Conservation (phyloP, 805 yeast species). For the Candida pini region DNA sequence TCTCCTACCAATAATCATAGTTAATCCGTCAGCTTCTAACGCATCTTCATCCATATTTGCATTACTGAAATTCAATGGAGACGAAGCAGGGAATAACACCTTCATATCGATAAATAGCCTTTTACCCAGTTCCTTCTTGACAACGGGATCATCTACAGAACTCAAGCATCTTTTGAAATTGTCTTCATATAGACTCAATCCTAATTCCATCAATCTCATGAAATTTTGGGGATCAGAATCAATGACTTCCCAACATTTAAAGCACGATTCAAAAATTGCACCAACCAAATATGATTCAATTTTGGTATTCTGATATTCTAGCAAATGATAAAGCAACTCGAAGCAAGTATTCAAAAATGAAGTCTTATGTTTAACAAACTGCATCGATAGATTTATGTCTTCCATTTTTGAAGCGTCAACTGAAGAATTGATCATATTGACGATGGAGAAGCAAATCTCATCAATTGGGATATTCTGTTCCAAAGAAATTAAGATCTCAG, state of each 20-base stretch:
- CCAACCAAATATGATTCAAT: constrained; percentile 17
- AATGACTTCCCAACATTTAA: constrained; percentile 17
- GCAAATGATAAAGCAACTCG: constrained; percentile 1
- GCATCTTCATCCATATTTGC: too few species aligned
- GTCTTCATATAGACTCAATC: constrained; percentile 7
- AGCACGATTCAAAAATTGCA: constrained; percentile 19
- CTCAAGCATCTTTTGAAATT: constrained; percentile 15
- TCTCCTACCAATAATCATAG: constrained; percentile 22
- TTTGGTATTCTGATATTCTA: constrained; percentile 4
- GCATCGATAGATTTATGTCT: constrained; percentile 26
- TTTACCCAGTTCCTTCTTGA: constrained; percentile 9
- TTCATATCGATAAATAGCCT: background rate
- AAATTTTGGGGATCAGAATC: constrained; percentile 9
- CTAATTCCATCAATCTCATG: constrained; percentile 9
- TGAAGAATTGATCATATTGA: constrained; percentile 14
- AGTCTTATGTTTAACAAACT: constrained; percentile 23
- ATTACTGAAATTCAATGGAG: too few species aligned
- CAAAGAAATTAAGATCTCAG: constrained; percentile 6
- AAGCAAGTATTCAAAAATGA: constrained; percentile 19
- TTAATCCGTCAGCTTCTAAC: constrained; percentile 22
- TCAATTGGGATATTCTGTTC: constrained; percentile 14
- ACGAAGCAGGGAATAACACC: too few species aligned
- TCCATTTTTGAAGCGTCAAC: constrained; percentile 23
- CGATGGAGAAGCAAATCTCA: constrained; percentile 20
- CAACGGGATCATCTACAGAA: constrained; percentile 7